A percentile compares a stretch with the other conserved stretches of the same genome.
These are phyloP conservation scores for Cercospora canescens DNA, from an alignment of 2,329 filamentous ascomycete species.

Conservation along the genomic window DNA sequence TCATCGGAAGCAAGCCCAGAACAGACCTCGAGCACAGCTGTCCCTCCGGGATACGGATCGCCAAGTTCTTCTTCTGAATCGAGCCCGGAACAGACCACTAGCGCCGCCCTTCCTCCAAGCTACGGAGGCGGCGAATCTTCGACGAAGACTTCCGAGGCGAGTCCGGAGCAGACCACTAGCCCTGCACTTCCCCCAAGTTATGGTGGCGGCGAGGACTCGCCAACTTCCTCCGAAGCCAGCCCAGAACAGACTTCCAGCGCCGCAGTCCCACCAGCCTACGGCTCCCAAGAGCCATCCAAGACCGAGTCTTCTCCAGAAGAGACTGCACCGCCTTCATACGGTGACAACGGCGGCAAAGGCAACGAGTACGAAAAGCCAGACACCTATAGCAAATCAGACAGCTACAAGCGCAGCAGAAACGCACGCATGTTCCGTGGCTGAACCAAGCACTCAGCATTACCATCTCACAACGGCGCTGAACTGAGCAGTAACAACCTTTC, in stretches of 20 bases:
- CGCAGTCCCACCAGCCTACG: not conserved
- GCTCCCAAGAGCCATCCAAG: not conserved
- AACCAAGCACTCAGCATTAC: too few species aligned
- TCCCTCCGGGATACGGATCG: not conserved
- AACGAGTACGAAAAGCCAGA: not conserved
- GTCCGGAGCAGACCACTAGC: not conserved
- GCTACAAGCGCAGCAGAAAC: not conserved
- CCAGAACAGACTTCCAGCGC: not conserved
- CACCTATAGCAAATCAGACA: not conserved
- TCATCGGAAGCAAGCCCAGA: constrained; percentile 2
- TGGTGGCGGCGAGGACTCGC: not conserved
- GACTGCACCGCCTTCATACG: not conserved
- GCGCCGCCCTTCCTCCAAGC: not conserved
- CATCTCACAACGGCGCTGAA: not conserved
- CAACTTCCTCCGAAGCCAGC: not conserved
- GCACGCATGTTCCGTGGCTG: not conserved
- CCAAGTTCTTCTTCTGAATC: not conserved
- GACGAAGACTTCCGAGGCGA: not conserved
- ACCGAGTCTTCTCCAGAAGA: not conserved
- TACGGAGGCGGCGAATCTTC: not conserved
- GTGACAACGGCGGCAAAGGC: not conserved
- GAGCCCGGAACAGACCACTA: not conserved
- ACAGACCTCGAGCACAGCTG: not conserved
- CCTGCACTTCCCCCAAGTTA: not conserved
- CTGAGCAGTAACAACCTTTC: not conserved